A percentile compares a stretch with the other conserved stretches of the same genome.
Evolutionary conservation across 2,329 filamentous ascomycete species (phyloP).

Genomic region (Fusarium musae): DNA sequence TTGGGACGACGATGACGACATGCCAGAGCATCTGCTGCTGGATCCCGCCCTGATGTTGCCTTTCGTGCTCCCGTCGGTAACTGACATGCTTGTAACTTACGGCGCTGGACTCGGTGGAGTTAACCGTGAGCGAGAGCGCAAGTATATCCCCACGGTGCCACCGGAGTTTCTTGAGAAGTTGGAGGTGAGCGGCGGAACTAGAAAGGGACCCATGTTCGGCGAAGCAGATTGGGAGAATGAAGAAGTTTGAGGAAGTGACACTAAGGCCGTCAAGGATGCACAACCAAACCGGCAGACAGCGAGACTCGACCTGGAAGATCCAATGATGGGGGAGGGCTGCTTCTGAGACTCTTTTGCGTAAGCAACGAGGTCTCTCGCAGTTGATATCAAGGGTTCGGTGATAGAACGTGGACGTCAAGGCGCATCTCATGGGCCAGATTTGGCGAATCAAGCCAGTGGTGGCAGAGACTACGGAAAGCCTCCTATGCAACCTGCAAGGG

Average conservation of each 20-base stretch:
- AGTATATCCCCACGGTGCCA: slow-evolving; percentile 95
- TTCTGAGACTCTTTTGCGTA: slow-evolving; percentile 6
- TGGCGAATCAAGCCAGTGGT: slow-evolving; percentile 14
- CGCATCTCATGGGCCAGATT: slow-evolving; percentile 4
- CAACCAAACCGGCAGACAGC: background rate
- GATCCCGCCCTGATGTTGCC: slow-evolving; percentile 93
- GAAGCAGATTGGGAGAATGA: slow-evolving; percentile 76
- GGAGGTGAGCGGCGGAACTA: slow-evolving; percentile 66
- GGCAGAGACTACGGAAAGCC: slow-evolving; percentile 15
- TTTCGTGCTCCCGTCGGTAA: slow-evolving; percentile 94
- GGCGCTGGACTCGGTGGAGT: slow-evolving; percentile 94
- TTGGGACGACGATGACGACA: slow-evolving; percentile 69
- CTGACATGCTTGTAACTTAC: slow-evolving; percentile 96
- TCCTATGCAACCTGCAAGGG: slow-evolving; percentile 44
- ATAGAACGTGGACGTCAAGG: slow-evolving; percentile 18
- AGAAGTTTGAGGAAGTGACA: slow-evolving; percentile 57
- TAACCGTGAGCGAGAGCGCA: slow-evolving; percentile 89
- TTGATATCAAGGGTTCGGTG: background rate
- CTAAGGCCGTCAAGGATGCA: slow-evolving; percentile 7
- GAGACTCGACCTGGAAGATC: background rate
- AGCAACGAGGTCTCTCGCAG: slow-evolving; percentile 3
- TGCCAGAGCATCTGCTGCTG: slow-evolving; percentile 80
- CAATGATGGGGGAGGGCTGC: background rate
- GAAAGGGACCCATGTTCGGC: slow-evolving; percentile 66
- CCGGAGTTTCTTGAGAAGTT: slow-evolving; percentile 92